These are phyloP conservation scores for Sparassis latifolia DNA, from an alignment of 1,284 basidiomycete genomes.

Conservation along the genomic window DNA sequence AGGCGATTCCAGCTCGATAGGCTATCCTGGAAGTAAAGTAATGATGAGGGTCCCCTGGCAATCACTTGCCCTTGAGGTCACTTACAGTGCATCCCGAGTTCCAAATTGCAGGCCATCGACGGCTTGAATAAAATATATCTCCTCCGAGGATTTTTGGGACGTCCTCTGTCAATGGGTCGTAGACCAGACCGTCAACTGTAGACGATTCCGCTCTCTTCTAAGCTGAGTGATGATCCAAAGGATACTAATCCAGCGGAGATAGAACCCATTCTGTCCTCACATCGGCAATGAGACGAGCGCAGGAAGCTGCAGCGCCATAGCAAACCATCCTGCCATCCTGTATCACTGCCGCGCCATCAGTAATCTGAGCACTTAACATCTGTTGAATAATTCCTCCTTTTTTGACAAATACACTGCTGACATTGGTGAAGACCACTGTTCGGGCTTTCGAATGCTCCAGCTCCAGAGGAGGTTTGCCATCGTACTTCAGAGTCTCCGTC, in stretches of 20 bases:
- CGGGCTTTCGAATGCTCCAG: slow-evolving; percentile 29
- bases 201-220: slow-evolving; percentile 53
- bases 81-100: slow-evolving; percentile 44
- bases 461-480: slow-evolving; percentile 60
- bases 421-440: slow-evolving; percentile 51
- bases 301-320: slow-evolving; percentile 5
- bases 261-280: slow-evolving; percentile 22
- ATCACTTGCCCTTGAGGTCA: background rate
- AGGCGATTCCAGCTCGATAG: slow-evolving; percentile 54
- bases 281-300: slow-evolving; percentile 24
- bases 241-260: slow-evolving; percentile 52
- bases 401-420: slow-evolving; percentile 37
- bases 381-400: slow-evolving; percentile 9
- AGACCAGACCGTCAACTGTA: slow-evolving; percentile 56
- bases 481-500: slow-evolving; percentile 45
- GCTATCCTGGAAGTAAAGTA: slow-evolving; percentile 39
- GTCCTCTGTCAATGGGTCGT: slow-evolving; percentile 24
- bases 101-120: slow-evolving; percentile 47
- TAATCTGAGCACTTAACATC: background rate
- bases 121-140: slow-evolving; percentile 33
- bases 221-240: slow-evolving; percentile 51
- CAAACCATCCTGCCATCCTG: slow-evolving; percentile 21
- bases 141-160: slow-evolving; percentile 27
- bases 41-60: too few relatives aligned
- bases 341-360: slow-evolving; percentile 29